Evolutionary conservation across 2,329 filamentous ascomycete species (phyloP), one percentile per base, ranked within the genome.

Genomic region (Helotiales sp.): DNA sequence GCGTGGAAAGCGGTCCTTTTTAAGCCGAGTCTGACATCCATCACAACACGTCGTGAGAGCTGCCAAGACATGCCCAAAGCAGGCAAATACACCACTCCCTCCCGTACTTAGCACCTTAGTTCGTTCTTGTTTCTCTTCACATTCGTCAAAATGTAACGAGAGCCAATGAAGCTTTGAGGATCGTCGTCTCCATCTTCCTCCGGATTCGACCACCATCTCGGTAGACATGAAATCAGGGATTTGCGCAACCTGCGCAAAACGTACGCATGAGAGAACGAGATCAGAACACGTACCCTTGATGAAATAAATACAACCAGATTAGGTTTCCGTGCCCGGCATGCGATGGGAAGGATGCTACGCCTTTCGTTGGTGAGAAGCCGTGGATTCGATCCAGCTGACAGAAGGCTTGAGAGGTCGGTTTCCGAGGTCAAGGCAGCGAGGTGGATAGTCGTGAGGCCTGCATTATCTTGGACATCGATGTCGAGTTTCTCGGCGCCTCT

Each of bases 281-380:
- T 3, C 17, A 6, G 3, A 25, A 44, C 4, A 44, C 22, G n/a
- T 44, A 44, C 22, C 22, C 27, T 44, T 12, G 29, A n/a, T 27
- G 24, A 15, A 58, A 17, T 60, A 47, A 49, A 51, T 57, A 0
- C 73, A 2, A 77, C 60, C 5, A 69, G 65, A 27, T 76, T 75
- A 42, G 61, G 65, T 30, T 73, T 59, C 17, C 73, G 63, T 5
- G 64, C 61, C 9, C 70, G 69, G 9, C 72, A 68, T 3, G 77
- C 74, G 15, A 79, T 51, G 44, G 79, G 76, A 3, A 80, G 67
- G 6, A 72, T 67, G 4, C 70, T 77, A 36, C 74, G 61, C 0
- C 71, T 71, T 1, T 75, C 68, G 4, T 67, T 24, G 0, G 73
- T 75, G 0, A 52, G 22, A 2, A 64, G 55, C 0, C 48, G 59